Evolutionary conservation across 2,329 filamentous ascomycete genomes (phyloP), one percentile per base, ranked within the genome.

Genomic region (Seiridium unicorne): DNA sequence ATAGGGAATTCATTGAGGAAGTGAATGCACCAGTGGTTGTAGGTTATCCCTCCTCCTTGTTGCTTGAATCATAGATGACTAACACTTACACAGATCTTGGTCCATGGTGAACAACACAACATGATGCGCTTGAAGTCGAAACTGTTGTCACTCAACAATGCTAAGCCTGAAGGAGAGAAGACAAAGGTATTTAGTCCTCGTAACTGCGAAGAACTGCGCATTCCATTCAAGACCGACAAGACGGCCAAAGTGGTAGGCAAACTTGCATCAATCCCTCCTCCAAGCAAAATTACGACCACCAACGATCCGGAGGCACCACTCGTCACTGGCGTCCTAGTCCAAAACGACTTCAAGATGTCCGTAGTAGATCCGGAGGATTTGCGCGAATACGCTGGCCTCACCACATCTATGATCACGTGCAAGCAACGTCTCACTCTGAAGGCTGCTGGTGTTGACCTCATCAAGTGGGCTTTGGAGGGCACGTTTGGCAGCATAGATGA

Each of bases 51-150:
- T 49, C 35, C 48, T 42, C 6, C 36, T 47, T 7, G 8, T 9
- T 31, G 13, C 51, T 31, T 18, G 11, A 18, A 44, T 32, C n/a
- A 42, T 59, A 31, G 46, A 59, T 70, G 68, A 64, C 70, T 64
- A 51, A 63, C 31, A 67, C 64, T 58, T 26, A 9, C 32, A 1
- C 61, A 94, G 91, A 97, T 99, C 62, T 85, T 99, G 38, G 95
- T 99, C 2, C 95, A 99, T 67, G 95, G 95, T 59, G 95, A 99
- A 73, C 93, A 95, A 69, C 92, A 97, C 72, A 97, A 98, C 72
- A 98, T 98, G 93, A 97, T 95, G 84, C 89, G 95, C 58, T 81
- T 99, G 35, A 97, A 97, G 74, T 97, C 93, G 3, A 96, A 97
- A 72, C 83, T 99, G 1, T 85, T 98, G 3, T 94, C 92, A n/a